Evolutionary conservation across 805 yeast species (phyloP), one percentile per base, ranked within the genome.

Genomic region (Cyberlindnera lachancei): DNA sequence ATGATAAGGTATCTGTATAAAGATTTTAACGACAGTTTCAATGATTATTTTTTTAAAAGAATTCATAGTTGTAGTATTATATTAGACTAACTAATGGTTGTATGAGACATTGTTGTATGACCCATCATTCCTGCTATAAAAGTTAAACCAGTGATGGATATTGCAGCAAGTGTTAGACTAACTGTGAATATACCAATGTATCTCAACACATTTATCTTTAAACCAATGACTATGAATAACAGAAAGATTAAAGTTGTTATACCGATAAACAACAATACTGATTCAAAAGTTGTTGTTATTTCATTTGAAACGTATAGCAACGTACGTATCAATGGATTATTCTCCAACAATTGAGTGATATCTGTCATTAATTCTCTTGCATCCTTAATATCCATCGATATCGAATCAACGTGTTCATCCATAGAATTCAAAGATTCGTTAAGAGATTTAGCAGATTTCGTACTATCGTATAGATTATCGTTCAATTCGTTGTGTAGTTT

Each of bases 121-220:
- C n/a, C n/a, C n/a, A n/a, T n/a, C n/a, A n/a, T n/a, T n/a, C n/a
- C n/a, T n/a, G n/a, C n/a, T n/a, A n/a, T n/a, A n/a, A n/a, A n/a
- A n/a, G n/a, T n/a, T n/a, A n/a, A n/a, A n/a, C n/a, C n/a, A n/a
- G n/a, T n/a, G n/a, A n/a, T n/a, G n/a, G n/a, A n/a, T n/a, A n/a
- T n/a, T n/a, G n/a, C n/a, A n/a, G n/a, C n/a, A n/a, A n/a, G n/a
- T n/a, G n/a, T n/a, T n/a, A n/a, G n/a, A n/a, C 39, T 34, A 21
- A 32, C 39, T 9, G 32, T 29, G 13, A 37, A 24, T 6, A 39
- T 35, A 4, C 46, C 46, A 16, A 42, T 22, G 18, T 35, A 37
- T 21, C 33, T 42, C 35, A 42, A 40, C 14, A 42, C 24, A 14
- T 42, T 35, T 9, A 42, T 15, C 21, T 29, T 35, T 24, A 33